A percentile compares a stretch with the other conserved stretches of the same genome.
These are phyloP conservation scores for Medicago arabica DNA, from an alignment of 306 rosid genomes.

Conservation along the genomic window DNA sequence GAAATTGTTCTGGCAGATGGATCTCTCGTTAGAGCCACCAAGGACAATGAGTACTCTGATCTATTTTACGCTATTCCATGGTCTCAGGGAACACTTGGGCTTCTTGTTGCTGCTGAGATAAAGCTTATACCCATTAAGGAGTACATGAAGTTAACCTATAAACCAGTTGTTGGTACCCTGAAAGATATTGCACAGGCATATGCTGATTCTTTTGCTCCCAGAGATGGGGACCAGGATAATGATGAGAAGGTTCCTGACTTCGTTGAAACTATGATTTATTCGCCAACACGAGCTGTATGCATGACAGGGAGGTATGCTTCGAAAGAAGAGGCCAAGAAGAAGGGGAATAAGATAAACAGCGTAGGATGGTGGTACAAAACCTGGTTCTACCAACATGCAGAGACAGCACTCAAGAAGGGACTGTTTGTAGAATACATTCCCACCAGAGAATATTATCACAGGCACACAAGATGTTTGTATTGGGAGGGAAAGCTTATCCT, in stretches of 20 bases:
- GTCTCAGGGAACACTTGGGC: constrained; percentile 98
- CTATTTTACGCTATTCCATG: constrained; percentile 87
- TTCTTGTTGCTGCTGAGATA: constrained; percentile 96
- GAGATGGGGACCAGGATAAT: constrained; percentile 90
- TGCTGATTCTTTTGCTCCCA: constrained; percentile 82
- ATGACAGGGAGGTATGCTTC: constrained; percentile 92
- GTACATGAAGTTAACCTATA: constrained; percentile 87
- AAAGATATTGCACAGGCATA: constrained; percentile 83
- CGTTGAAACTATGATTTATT: constrained; percentile 89
- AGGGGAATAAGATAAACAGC: constrained; percentile 82
- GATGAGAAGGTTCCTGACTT: constrained; percentile 90
- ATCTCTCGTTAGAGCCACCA: constrained; percentile 87
- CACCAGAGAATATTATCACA: constrained; percentile 91
- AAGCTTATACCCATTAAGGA: constrained; percentile 85
- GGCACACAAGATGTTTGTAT: constrained; percentile 92
- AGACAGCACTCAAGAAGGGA: constrained; percentile 86
- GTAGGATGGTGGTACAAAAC: constrained; percentile 98
- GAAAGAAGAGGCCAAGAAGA: constrained; percentile 89
- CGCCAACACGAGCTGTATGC: constrained; percentile 75
- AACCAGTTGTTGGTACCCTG: constrained; percentile 79
- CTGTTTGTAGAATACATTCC: constrained; percentile 90
- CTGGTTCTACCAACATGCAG: constrained; percentile 96
- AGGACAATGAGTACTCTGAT: constrained; percentile 88
- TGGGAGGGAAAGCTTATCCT: constrained; percentile 99
- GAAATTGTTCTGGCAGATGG: constrained; percentile 95